Evolutionary conservation across 179 eudicot species (phyloP).

Genomic region (Amaranthus tricolor): DNA sequence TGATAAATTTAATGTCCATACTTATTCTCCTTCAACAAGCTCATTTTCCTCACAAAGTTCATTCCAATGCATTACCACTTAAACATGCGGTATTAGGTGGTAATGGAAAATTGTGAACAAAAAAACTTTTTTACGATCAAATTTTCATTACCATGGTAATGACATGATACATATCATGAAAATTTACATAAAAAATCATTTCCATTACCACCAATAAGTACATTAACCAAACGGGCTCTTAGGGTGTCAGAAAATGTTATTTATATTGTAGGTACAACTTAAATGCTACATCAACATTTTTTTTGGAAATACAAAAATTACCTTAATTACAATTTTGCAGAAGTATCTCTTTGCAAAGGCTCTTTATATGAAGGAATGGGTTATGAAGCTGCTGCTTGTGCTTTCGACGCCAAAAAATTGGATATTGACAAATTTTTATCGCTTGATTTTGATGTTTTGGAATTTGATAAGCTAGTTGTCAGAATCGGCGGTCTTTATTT

Average conservation of each 20-base stretch:
- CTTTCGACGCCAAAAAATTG: conserved; percentile 42
- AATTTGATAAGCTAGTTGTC: conserved; percentile 44
- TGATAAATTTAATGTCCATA: too few relatives aligned
- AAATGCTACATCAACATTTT: neutral
- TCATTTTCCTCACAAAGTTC: too few relatives aligned
- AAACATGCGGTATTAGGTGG: too few relatives aligned
- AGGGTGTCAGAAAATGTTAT: neutral
- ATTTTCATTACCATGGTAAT: too few relatives aligned
- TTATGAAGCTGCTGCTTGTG: conserved; percentile 49
- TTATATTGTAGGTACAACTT: neutral
- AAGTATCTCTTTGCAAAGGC: conserved; percentile 51
- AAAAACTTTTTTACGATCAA: too few relatives aligned
- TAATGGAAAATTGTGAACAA: too few relatives aligned
- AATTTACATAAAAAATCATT: too few relatives aligned
- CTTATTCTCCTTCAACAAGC: too few relatives aligned
- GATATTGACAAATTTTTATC: conserved; percentile 31
- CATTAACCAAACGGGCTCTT: neutral
- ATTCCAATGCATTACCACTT: too few relatives aligned
- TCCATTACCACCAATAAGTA: too few relatives aligned
- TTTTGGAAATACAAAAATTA: neutral
- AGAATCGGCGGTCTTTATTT: conserved; percentile 50
- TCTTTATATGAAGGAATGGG: conserved; percentile 51
- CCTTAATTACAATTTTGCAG: conserved; percentile 30
- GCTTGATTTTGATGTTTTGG: conserved; percentile 29
- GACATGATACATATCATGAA: too few relatives aligned